Base-by-base conservation (phyloP, 768 basidiomycete genomes). In the Pleurotus tuber-regium region DNA sequence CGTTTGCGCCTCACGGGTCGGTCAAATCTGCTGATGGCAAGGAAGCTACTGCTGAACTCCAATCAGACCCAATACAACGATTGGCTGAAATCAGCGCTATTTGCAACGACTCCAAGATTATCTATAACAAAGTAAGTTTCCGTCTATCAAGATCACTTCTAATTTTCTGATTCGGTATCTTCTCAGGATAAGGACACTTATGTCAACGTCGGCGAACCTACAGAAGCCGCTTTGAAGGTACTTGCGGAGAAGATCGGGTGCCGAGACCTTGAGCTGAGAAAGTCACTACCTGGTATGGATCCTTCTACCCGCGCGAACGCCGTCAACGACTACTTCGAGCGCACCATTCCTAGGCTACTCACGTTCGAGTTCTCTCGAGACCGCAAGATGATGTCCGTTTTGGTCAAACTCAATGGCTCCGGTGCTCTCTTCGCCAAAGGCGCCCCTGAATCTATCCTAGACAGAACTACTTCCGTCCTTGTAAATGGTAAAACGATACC, bases 381-480 rank as follows among this genome's bases (percentile, higher is more conserved):
- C 69, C 88, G 96, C 63, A 99, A 98, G 73, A 96, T 95, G 84
- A 98, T 98, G 96, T 97, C 96, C 18, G 95, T 98, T 46, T 83
- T 98, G 44, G 89, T 92, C 31, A 80, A 73, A 54, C 76, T 83
- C 50, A 80, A 83, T 51, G 79, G 79, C 1, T 69, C 68, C 4
- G 89, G 90, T n/a, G 79, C 88, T 6, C 76, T 98, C 4, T 89
- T 95, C 64, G 93, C 88, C 66, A 98, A 98, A 68, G 96, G 96
- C 30, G 96, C 96, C 2, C 96, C 96, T 5, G 96, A 99, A 72
- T 89, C 91, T 19, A 87, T 99, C 31, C 74, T 99, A 53, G 94
- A 97, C 43, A 83, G 90, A 36, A 97, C 94, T 68, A 83, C 83
- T 3, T 83, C 82, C 29, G 83, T 84, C 24, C 75, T 86, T 50